Evolutionary conservation across 768 basidiomycete genomes (phyloP), one percentile per base, ranked within the genome.

Genomic region (Trametes coccinea): DNA sequence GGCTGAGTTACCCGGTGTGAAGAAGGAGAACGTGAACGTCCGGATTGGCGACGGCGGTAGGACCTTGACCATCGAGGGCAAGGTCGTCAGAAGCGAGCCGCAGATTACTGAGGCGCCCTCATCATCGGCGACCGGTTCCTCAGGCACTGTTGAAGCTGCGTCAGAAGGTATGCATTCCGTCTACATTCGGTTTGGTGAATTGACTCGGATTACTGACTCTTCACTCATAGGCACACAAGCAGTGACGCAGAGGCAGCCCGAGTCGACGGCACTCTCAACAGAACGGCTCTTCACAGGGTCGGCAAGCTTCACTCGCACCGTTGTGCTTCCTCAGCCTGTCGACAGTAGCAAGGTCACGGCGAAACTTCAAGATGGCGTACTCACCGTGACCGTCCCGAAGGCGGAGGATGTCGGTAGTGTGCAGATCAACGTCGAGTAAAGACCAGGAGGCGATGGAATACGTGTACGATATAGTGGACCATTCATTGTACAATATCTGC

Each of bases 1-100:
- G 67, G 89, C 89, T 1, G 91, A 93, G 68, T 68, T 93, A 30
- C 91, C 90, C 22, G 90, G 90, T 0, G 84, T 92, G 30, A 86
- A 84, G 71, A 90, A 87, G 76, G 89, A 92, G 66, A 85, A 91
- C 67, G 70, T 92, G 8, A 82, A 89, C 57, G 80, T 92, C 53
- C 80, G 84, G 7, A 77, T 92, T 60, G 88, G 88, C 8, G 86
- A 90, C 58, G 83, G 80, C 14, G 90, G 89, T 2, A 79, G 83
- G 58, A 89, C 84, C 62, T 70, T 92, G 59, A 90, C 85, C 3
- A 90, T 93, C 58, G 84, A 89, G 70, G 90, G 90, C 7, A 86
- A 80, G 67, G 73, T 83, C 41, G 67, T 72, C 49, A 73, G 74
- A 54, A 65, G 60, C 61, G 66, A 54, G 60, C 72, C 62, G 22